phyloP scores from a whole-genome alignment of 1,284 basidiomycete genomes.

The Spongiforma sp. region DNA sequence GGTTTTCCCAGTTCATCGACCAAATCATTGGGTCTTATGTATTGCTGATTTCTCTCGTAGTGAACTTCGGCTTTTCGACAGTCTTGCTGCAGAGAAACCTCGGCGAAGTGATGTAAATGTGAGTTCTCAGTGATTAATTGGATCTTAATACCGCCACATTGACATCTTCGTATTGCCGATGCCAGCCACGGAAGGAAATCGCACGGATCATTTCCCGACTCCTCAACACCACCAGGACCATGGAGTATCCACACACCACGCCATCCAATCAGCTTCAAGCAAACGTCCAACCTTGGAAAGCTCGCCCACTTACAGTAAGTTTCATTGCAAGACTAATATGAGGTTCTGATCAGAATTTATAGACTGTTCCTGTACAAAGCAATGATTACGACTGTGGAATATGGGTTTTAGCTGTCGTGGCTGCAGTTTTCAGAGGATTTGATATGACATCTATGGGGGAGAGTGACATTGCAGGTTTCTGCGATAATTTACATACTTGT shows the following conservation, averaged over 20 bases:
- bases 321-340: neutral
- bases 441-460: neutral
- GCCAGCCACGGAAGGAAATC: neutral
- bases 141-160: neutral
- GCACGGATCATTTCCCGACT: no score
- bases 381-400: neutral
- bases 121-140: neutral
- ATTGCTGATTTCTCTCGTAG: neutral
- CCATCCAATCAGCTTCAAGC: no score
- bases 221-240: no score
- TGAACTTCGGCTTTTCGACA: constrained; percentile 10
- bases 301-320: constrained; percentile 1
- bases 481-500: no score
- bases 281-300: neutral
- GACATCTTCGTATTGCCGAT: constrained; percentile 7
- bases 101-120: constrained; percentile 2
- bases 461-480: no score
- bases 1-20: constrained; percentile 17
- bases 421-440: neutral
- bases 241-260: no score
- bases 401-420: neutral
- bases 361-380: neutral
- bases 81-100: neutral
- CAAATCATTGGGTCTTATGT: constrained; percentile 20
- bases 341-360: neutral